Evolutionary conservation across 2,329 filamentous ascomycete genomes (phyloP).

Genomic region (Claviceps sp.): DNA sequence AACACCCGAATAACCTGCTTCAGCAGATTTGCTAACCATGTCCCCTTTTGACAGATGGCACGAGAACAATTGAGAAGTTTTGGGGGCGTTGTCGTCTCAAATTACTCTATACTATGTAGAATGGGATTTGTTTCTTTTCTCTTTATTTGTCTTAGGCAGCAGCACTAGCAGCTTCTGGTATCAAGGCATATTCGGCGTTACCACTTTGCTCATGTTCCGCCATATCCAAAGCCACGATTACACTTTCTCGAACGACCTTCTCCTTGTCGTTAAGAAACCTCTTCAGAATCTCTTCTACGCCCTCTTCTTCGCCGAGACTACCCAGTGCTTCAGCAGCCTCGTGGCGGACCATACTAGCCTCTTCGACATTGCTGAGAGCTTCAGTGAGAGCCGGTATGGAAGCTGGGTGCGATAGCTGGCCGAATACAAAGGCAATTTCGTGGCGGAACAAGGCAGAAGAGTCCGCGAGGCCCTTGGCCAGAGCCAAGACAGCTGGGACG

Average conservation of each 20-base stretch:
- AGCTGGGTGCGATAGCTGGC: conserved; percentile 90
- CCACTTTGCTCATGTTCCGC: conserved; percentile 89
- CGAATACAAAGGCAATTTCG: conserved; percentile 97
- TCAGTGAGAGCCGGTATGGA: conserved; percentile 80
- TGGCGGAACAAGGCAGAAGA: conserved; percentile 88
- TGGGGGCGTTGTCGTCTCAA: conserved; percentile 1
- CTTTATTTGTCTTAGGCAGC: conserved; percentile 20
- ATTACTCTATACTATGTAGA: conserved; percentile 1
- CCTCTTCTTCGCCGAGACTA: conserved; percentile 83
- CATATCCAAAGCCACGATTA: conserved; percentile 94
- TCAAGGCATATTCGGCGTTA: conserved; percentile 80
- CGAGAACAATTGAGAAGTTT: conserved; percentile 45
- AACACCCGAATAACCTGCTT: conserved; percentile 4
- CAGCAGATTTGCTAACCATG: background rate
- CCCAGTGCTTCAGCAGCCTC: conserved; percentile 94
- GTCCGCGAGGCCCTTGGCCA: conserved; percentile 77
- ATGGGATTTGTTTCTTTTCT: background rate
- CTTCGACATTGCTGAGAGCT: conserved; percentile 63
- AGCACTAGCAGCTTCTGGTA: conserved; percentile 48
- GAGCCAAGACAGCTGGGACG: conserved; percentile 69
- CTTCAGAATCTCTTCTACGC: conserved; percentile 76
- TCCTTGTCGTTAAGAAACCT: conserved; percentile 82
- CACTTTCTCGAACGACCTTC: conserved; percentile 85
- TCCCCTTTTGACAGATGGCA: conserved; percentile 28
- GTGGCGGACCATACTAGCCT: conserved; percentile 93